Conservation (phyloP, 208 protist species). For the Crithidia acanthocephali region DNA sequence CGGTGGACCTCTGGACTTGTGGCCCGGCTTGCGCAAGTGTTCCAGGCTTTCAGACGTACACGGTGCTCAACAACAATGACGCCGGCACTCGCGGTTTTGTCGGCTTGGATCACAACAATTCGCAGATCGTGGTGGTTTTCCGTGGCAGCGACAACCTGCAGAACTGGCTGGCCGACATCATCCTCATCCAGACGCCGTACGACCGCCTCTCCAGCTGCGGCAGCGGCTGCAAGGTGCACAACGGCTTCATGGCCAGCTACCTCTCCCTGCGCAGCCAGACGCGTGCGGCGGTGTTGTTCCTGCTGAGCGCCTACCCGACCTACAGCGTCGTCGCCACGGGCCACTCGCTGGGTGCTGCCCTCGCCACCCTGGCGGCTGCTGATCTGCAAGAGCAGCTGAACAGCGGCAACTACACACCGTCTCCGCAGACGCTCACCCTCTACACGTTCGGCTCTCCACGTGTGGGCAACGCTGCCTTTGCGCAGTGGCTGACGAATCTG, state of each 20-base stretch:
- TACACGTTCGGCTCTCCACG: slow-evolving; percentile 63
- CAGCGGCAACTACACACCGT: neutral
- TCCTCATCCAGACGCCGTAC: slow-evolving; percentile 25
- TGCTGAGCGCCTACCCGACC: slow-evolving; percentile 21
- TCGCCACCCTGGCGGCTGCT: slow-evolving; percentile 37
- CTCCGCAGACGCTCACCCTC: slow-evolving; percentile 20
- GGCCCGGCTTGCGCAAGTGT: neutral
- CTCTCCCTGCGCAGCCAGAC: slow-evolving; percentile 23
- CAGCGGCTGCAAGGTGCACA: slow-evolving; percentile 38
- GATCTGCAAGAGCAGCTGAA: slow-evolving; percentile 34
- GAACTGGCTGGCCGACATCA: slow-evolving; percentile 49
- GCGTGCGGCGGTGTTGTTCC: slow-evolving; percentile 5
- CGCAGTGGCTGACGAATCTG: slow-evolving; percentile 27
- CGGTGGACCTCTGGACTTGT: slow-evolving; percentile 10
- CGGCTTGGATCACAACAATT: slow-evolving; percentile 27
- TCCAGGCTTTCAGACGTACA: slow-evolving; percentile 19
- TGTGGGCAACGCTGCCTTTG: slow-evolving; percentile 54
- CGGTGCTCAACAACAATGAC: slow-evolving; percentile 26
- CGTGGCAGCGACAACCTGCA: slow-evolving; percentile 49
- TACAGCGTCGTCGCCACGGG: slow-evolving; percentile 47
- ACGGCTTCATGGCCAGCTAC: slow-evolving; percentile 44
- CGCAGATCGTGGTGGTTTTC: slow-evolving; percentile 59
- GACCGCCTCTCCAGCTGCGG: slow-evolving; percentile 26
- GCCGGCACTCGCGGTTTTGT: slow-evolving; percentile 33
- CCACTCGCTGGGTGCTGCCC: slow-evolving; percentile 60